Evolutionary conservation across 2,329 filamentous ascomycete species (phyloP).

Genomic region (Cryphonectria carpinicola): DNA sequence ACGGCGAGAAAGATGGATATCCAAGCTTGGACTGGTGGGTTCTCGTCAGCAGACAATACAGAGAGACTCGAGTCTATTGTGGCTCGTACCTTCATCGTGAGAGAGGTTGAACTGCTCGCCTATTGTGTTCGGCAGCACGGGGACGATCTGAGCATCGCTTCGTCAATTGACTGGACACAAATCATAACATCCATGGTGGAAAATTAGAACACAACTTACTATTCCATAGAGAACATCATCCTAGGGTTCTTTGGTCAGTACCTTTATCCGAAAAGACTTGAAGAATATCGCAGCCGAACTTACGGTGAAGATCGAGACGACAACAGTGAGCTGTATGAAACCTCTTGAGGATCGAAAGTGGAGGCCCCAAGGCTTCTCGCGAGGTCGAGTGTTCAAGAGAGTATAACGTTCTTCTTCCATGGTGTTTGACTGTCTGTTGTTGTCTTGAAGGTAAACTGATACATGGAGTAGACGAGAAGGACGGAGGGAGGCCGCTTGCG

Average conservation of each 20-base stretch:
- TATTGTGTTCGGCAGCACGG: conserved; percentile 10
- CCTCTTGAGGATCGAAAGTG: conserved; percentile 5
- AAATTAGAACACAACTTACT: background rate
- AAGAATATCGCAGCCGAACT: background rate
- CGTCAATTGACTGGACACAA: background rate
- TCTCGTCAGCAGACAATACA: conserved; percentile 8
- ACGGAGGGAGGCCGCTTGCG: background rate
- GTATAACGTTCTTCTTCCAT: background rate
- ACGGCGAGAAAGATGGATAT: conserved; percentile 21
- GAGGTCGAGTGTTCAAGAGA: background rate
- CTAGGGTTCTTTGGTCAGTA: background rate
- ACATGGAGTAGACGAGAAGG: background rate
- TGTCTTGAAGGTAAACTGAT: background rate
- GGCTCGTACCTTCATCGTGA: conserved; percentile 10
- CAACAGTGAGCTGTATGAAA: conserved; percentile 9
- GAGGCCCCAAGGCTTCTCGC: background rate
- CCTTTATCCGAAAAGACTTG: background rate
- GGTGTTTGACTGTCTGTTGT: background rate
- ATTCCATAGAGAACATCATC: conserved; percentile 12
- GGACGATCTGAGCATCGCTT: background rate
- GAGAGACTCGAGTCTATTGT: background rate
- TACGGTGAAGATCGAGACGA: conserved; percentile 12
- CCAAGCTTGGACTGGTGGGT: conserved; percentile 16
- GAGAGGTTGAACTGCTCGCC: conserved; percentile 9
- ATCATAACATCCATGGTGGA: background rate